These are phyloP conservation scores for Pestalotiopsis sp. DNA, from an alignment of 2,329 filamentous ascomycete genomes.

Conservation along the genomic window DNA sequence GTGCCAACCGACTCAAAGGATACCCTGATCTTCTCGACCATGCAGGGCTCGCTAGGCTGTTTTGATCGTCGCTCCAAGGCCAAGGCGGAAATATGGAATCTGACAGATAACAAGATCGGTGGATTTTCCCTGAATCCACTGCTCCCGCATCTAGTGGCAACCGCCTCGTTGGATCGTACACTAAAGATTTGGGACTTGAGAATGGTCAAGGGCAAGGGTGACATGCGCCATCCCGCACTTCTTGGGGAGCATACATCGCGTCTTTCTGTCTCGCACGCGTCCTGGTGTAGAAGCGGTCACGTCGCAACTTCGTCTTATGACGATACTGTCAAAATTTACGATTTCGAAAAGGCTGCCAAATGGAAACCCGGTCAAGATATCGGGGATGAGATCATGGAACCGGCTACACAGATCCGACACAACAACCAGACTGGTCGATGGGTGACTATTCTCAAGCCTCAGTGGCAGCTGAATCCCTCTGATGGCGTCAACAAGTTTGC, in stretches of 20 bases:
- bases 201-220: constrained; percentile 63
- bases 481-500: constrained; percentile 85
- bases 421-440: constrained; percentile 96
- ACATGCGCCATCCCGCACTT: constrained; percentile 64
- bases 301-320: constrained; percentile 94
- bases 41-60: constrained; percentile 78
- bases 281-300: constrained; percentile 83
- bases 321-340: constrained; percentile 91
- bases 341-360: constrained; percentile 64
- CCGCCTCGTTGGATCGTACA: constrained; percentile 85
- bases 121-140: constrained; percentile 85
- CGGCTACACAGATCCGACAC: constrained; percentile 71
- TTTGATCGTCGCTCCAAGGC: constrained; percentile 72
- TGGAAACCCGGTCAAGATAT: constrained; percentile 65
- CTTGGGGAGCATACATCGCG: constrained; percentile 82
- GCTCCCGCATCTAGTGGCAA: constrained; percentile 81
- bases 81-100: constrained; percentile 68
- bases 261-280: constrained; percentile 88
- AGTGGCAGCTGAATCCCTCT: constrained; percentile 82
- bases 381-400: constrained; percentile 65
- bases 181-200: constrained; percentile 92
- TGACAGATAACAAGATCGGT: constrained; percentile 93
- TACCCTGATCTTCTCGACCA: constrained; percentile 82
- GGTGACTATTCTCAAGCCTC: constrained; percentile 81
- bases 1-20: constrained; percentile 73